Evolutionary conservation across 2,329 filamentous ascomycete genomes (phyloP).

Genomic region (Graphilbum sp.): DNA sequence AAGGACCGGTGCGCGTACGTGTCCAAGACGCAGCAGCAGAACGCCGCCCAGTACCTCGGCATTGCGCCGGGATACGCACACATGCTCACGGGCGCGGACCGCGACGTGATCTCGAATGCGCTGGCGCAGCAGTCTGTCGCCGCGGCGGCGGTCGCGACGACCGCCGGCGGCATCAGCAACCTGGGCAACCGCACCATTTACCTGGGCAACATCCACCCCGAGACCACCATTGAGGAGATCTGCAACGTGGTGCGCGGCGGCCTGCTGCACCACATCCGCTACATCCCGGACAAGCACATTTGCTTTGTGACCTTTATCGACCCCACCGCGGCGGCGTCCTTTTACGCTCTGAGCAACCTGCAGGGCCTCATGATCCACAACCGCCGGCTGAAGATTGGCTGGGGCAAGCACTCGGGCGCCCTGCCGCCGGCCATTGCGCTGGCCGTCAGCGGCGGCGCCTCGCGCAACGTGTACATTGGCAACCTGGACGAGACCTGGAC

Average conservation of each 20-base stretch:
- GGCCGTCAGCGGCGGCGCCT: slow-evolving; percentile 89
- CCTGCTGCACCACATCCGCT: slow-evolving; percentile 91
- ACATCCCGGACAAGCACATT: slow-evolving; percentile 99
- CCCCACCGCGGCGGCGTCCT: slow-evolving; percentile 90
- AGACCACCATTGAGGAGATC: slow-evolving; percentile 98
- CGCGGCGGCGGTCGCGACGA: slow-evolving; percentile 89
- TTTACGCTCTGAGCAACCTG: slow-evolving; percentile 93
- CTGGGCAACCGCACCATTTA: slow-evolving; percentile 96
- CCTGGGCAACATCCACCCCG: slow-evolving; percentile 94
- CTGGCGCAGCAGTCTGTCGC: slow-evolving; percentile 95
- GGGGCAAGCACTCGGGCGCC: slow-evolving; percentile 97
- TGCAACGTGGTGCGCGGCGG: slow-evolving; percentile 97
- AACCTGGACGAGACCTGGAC: slow-evolving; percentile 97
- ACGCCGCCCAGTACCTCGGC: slow-evolving; percentile 92
- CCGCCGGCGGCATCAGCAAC: slow-evolving; percentile 92
- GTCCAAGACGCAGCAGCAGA: slow-evolving; percentile 98
- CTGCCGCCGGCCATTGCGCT: slow-evolving; percentile 90
- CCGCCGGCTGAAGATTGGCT: slow-evolving; percentile 91
- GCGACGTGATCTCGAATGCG: slow-evolving; percentile 90
- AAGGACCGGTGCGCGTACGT: slow-evolving; percentile 98
- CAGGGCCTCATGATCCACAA: slow-evolving; percentile 99
- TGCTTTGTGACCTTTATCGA: slow-evolving; percentile 99
- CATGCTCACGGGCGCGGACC: slow-evolving; percentile 88
- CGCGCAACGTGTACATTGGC: slow-evolving; percentile 95
- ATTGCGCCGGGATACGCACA: slow-evolving; percentile 95